Percentiles rank a stretch among this genome's conserved stretches.
Evolutionary conservation across 345 rosid genomes (phyloP).

Genomic region (Eucalyptus microcorys): DNA sequence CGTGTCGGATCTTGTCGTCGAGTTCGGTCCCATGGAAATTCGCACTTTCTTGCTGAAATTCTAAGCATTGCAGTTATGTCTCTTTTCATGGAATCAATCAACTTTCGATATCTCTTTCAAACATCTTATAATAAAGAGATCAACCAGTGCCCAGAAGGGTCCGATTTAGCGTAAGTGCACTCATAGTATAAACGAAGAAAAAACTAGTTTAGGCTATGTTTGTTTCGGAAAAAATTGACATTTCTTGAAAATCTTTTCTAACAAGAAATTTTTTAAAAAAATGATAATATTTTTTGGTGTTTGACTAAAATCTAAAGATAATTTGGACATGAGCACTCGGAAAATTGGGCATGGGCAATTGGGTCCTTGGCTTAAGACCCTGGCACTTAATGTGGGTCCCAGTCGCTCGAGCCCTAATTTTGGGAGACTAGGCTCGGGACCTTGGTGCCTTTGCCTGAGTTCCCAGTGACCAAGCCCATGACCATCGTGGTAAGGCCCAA

Average conservation of each 20-base stretch:
- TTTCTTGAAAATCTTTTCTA: background rate
- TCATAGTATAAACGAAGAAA: background rate
- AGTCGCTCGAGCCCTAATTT: rapidly evolving
- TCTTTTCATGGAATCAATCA: background rate
- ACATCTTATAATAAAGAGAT: background rate
- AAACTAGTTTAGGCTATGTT: rapidly evolving
- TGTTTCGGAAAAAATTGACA: background rate
- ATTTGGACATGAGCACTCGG: background rate
- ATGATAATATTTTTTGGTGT: rapidly evolving
- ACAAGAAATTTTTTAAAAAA: rapidly evolving
- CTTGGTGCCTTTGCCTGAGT: background rate
- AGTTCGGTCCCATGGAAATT: slow-evolving; percentile 77
- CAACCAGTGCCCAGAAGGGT: background rate
- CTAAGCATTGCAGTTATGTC: background rate
- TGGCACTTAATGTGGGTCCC: background rate
- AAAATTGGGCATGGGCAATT: background rate
- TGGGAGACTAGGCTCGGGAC: rapidly evolving
- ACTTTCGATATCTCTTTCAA: background rate
- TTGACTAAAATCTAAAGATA: background rate
- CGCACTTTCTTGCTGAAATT: slow-evolving; percentile 52
- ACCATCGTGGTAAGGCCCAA: background rate
- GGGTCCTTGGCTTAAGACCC: background rate
- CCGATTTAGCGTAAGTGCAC: background rate
- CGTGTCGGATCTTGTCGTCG: slow-evolving; percentile 27
- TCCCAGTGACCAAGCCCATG: background rate